Evolutionary conservation across 2,329 filamentous ascomycete species (phyloP), one percentile per base, ranked within the genome.

Genomic region (Diaporthe vexans): DNA sequence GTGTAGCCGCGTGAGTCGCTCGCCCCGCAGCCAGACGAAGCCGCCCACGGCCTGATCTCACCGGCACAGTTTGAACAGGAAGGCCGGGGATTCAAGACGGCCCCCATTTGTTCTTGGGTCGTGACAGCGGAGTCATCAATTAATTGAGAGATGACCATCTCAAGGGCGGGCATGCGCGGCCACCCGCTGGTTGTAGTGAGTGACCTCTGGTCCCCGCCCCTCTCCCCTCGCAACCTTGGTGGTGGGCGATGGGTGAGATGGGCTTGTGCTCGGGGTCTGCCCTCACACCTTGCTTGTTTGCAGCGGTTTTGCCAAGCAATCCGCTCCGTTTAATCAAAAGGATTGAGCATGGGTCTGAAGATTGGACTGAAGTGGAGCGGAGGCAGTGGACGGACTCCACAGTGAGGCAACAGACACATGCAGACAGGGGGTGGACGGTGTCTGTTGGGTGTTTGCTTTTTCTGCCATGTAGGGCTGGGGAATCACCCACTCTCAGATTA

Each of bases 401-500:
- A 40, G 33, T 59, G 35, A 71, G 29, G 58, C 57, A 61, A 48
- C 57, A 72, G 69, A 54, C 57, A 54, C 57, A 63, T 59, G 69
- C 56, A 33, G 63, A 68, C 63, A 54, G 63, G 46, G 61, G 63
- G 48, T 43, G n/a, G 54, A 33, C 35, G 9, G 46, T 43, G 69
- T 43, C 69, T 72, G 69, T 72, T 72, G 69, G 69, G 21, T 48
- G 29, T 63, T 72, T 63, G 57, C 57, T 72, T 72, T 72, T 72
- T 33, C 69, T 61, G 57, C 46, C 57, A 61, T 52, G 57, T 72
- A 72, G 69, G 69, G 69, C 69, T 72, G 69, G 63, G 63, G 63
- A 54, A 68, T 40, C 63, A 68, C 63, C 48, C 63, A 40, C 69
- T 52, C 56, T 19, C 69, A 72, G 69, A 72, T 72, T 72, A 72